Base-by-base conservation (phyloP, 2,329 filamentous ascomycete genomes). In the Didymella pomorum region DNA sequence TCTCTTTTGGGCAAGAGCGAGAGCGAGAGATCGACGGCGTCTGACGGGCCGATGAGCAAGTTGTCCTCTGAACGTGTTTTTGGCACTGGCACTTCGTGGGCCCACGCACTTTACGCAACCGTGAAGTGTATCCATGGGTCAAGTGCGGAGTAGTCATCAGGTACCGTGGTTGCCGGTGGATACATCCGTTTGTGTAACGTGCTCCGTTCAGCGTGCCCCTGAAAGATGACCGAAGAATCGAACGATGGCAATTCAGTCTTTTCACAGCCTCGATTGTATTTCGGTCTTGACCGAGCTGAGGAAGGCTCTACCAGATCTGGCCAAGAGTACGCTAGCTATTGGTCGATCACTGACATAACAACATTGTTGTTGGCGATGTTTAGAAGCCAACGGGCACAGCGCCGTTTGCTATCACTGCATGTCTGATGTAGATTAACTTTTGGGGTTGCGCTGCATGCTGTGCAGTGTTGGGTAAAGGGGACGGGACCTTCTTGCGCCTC, bases 1-100 rank as follows among this genome's bases (percentile, higher is more conserved):
- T 46, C 59, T 54, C 42, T 37, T 61, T 57, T 49, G 51, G 63
- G 57, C 48, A 62, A 57, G 63, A 58, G 52, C 60, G 41, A 58
- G 42, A 53, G 56, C 31, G 37, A 58, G 45, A 53, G 56, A 61
- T 53, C 41, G 49, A 58, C 52, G 54, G 58, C 61, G 55, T 49
- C 56, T 31, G 18, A 59, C 64, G 63, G 64, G 63, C 64, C 64
- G 61, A 60, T 52, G 57, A 43, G 63, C 55, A 61, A 48, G 33
- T 52, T 44, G 52, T 45, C 45, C 33, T 11, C 18, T 39, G 31
- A 58, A 58, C 56, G 46, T 54, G 56, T 54, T 42, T 42, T 23
- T 53, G 29, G 55, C 49, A 49, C 33, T 54, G 45, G 44, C 49
- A 52, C 49, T 52, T 45, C 45, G 39, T 58, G 49, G 45, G 23